A percentile compares a stretch with the other conserved stretches of the same genome.
phyloP scores from a whole-genome alignment of 768 basidiomycete species.

The Phylloporus rhodoxanthus region DNA sequence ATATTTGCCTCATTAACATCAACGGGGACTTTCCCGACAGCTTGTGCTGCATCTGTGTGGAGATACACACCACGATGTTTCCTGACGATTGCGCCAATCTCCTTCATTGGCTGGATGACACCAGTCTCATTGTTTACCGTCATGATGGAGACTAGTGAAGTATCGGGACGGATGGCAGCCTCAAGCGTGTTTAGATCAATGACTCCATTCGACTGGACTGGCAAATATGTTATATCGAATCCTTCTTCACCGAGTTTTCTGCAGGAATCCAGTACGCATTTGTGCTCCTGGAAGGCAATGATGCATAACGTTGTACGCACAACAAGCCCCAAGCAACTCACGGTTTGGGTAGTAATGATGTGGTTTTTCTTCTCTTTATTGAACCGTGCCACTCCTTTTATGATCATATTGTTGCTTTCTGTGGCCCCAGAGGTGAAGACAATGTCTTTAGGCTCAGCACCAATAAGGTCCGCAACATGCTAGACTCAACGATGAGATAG shows the following conservation, averaged over 20 bases:
- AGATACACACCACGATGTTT: conserved; percentile 89
- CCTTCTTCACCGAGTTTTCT: conserved; percentile 93
- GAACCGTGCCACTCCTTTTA: conserved; percentile 96
- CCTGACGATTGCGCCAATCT: conserved; percentile 82
- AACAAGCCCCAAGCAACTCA: conserved; percentile 32
- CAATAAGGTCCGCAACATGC: conserved; percentile 89
- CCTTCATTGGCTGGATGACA: conserved; percentile 93
- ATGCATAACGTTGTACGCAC: neutral
- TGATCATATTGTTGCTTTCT: conserved; percentile 94
- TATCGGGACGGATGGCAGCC: conserved; percentile 85
- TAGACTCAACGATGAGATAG: conserved; percentile 27
- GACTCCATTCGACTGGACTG: conserved; percentile 82
- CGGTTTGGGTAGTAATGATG: conserved; percentile 92
- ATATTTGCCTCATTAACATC: conserved; percentile 95
- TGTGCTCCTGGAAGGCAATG: conserved; percentile 71
- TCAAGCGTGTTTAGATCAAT: conserved; percentile 76
- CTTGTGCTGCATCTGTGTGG: conserved; percentile 98
- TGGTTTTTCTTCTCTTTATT: conserved; percentile 91
- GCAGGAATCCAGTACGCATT: conserved; percentile 98
- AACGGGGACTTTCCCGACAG: conserved; percentile 82
- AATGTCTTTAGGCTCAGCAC: conserved; percentile 92
- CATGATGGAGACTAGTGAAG: conserved; percentile 96
- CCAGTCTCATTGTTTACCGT: conserved; percentile 99
- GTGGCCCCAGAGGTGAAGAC: conserved; percentile 98
- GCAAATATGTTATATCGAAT: conserved; percentile 97